These are phyloP conservation scores for Hypomyces perniciosus DNA, from an alignment of 2,329 filamentous ascomycete species.

Conservation along the genomic window DNA sequence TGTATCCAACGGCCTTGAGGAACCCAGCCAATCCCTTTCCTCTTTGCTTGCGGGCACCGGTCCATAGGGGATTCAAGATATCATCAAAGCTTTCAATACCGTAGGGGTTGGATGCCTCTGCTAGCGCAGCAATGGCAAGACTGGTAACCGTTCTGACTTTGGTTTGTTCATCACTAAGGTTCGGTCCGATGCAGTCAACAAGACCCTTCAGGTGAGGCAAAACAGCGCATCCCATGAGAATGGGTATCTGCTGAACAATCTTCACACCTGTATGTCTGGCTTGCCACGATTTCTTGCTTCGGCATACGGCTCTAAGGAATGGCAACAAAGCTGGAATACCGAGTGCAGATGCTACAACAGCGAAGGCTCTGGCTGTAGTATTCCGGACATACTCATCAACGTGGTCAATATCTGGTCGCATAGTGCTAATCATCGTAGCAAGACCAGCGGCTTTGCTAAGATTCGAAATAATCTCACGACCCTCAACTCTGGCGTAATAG, in stretches of 20 bases:
- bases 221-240: slow-evolving; percentile 96
- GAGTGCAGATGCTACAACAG: slow-evolving; percentile 91
- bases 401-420: slow-evolving; percentile 98
- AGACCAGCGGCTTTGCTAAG: slow-evolving; percentile 93
- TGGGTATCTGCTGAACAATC: slow-evolving; percentile 98
- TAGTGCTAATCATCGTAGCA: slow-evolving; percentile 98
- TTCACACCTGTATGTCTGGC: slow-evolving; percentile 97
- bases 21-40: slow-evolving; percentile 95
- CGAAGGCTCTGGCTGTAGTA: slow-evolving; percentile 93
- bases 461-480: slow-evolving; percentile 97
- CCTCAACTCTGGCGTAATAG: slow-evolving; percentile 97
- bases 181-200: slow-evolving; percentile 93
- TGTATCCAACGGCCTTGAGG: slow-evolving; percentile 94
- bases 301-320: slow-evolving; percentile 90
- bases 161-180: slow-evolving; percentile 94
- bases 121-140: slow-evolving; percentile 87
- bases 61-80: slow-evolving; percentile 96
- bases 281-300: slow-evolving; percentile 99
- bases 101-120: slow-evolving; percentile 94
- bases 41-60: slow-evolving; percentile 88
- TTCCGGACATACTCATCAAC: slow-evolving; percentile 98
- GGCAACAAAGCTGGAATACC: slow-evolving; percentile 93
- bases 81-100: slow-evolving; percentile 99
- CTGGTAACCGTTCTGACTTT: slow-evolving; percentile 96
- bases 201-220: slow-evolving; percentile 91